These are phyloP conservation scores for Endocalyx cinctus DNA, from an alignment of 2,329 filamentous ascomycete genomes.

Conservation along the genomic window DNA sequence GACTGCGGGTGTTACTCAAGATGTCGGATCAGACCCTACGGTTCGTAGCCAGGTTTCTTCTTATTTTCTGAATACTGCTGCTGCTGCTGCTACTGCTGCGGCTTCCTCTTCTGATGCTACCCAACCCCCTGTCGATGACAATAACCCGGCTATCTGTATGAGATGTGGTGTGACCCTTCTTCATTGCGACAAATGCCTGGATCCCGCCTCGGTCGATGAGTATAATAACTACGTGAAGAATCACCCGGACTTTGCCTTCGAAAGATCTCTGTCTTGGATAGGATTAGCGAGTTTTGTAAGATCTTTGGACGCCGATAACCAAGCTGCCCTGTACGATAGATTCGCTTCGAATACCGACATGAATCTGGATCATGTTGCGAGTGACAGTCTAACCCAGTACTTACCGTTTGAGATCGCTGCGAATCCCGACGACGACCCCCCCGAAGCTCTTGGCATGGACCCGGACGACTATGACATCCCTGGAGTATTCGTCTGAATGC, in stretches of 20 bases:
- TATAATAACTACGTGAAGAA: slow-evolving; percentile 20
- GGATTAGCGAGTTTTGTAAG: slow-evolving; percentile 16
- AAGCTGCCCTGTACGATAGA: slow-evolving; percentile 11
- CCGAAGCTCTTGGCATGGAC: slow-evolving; percentile 22
- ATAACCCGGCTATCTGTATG: slow-evolving; percentile 22
- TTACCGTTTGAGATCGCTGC: slow-evolving; percentile 13
- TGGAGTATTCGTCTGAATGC: slow-evolving; percentile 6
- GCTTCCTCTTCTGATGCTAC: slow-evolving; percentile 4
- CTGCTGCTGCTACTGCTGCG: slow-evolving; percentile 6
- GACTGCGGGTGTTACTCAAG: slow-evolving; percentile 94
- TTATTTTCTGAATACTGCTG: slow-evolving; percentile 7
- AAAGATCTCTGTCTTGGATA: slow-evolving; percentile 14
- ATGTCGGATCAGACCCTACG: slow-evolving; percentile 96
- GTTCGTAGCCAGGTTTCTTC: slow-evolving; percentile 63
- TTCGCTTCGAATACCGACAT: slow-evolving; percentile 16
- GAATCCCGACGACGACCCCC: slow-evolving; percentile 21
- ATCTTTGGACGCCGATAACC: slow-evolving; percentile 14
- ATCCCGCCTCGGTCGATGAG: slow-evolving; percentile 23
- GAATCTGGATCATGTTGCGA: slow-evolving; percentile 6
- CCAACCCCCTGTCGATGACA: slow-evolving; percentile 10
- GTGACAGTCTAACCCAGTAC: slow-evolving; percentile 16
- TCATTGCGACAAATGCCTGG: slow-evolving; percentile 22
- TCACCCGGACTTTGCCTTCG: slow-evolving; percentile 16
- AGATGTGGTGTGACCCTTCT: slow-evolving; percentile 27
- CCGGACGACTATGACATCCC: slow-evolving; percentile 12